phyloP scores from a whole-genome alignment of 2,329 filamentous ascomycete genomes.

The Nemania serpens region DNA sequence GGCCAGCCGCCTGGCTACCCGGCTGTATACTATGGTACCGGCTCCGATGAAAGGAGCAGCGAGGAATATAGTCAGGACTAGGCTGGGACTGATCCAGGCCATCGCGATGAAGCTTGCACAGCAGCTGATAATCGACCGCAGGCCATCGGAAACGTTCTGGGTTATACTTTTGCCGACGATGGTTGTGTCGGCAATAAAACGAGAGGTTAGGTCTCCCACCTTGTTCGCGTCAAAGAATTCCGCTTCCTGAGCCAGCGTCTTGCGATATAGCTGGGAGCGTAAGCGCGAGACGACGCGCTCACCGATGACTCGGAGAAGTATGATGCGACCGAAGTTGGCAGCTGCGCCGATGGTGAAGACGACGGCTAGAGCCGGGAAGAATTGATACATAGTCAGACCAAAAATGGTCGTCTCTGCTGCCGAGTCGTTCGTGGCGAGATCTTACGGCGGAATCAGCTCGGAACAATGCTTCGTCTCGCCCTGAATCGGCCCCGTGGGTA shows the following conservation, averaged over 20 bases:
- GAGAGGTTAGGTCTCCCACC: constrained; percentile 93
- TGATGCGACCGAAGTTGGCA: constrained; percentile 92
- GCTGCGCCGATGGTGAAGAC: constrained; percentile 82
- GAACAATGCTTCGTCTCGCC: neutral
- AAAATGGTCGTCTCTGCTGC: constrained; percentile 71
- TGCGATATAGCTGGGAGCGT: constrained; percentile 85
- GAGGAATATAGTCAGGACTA: constrained; percentile 83
- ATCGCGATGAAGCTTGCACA: constrained; percentile 88
- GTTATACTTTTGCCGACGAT: constrained; percentile 99
- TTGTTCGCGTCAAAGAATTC: constrained; percentile 99
- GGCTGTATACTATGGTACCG: constrained; percentile 88
- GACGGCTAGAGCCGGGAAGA: constrained; percentile 79
- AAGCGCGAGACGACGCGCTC: constrained; percentile 92
- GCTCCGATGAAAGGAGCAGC: constrained; percentile 91
- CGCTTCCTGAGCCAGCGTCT: constrained; percentile 95
- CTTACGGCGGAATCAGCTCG: constrained; percentile 43
- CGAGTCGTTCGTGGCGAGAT: constrained; percentile 80
- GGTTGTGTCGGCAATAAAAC: constrained; percentile 93
- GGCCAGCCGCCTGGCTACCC: constrained; percentile 85
- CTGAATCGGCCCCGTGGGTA: neutral
- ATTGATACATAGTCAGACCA: constrained; percentile 82
- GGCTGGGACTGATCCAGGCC: constrained; percentile 91
- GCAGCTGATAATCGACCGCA: constrained; percentile 87
- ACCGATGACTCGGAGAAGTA: constrained; percentile 90
- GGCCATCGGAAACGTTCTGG: constrained; percentile 95